Base-by-base conservation (phyloP, 139 green algal species). In the Micromonas commoda region DNA sequence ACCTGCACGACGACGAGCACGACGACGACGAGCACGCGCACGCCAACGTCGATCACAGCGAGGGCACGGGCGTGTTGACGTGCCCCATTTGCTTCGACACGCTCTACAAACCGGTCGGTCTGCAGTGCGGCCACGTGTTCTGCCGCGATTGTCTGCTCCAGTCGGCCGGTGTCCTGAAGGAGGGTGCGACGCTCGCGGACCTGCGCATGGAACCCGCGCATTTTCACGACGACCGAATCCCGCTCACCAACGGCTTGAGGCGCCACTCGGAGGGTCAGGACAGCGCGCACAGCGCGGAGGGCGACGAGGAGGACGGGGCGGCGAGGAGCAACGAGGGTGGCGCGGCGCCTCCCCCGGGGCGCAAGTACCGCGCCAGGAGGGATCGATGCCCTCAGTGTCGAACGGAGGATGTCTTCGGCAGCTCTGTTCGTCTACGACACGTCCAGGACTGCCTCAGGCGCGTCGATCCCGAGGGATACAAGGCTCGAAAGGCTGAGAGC, bases 61-160 rank as follows among this genome's bases (percentile, higher is more conserved):
- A 9, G 45, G 16, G 9, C 45, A 57, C 45, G 9, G 45, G 9
- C 9, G 16, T 23, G 9, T 16, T 57, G 45, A 57, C 45, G 45
- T 70, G 63, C 63, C 9, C 6, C 29, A 19, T 70, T 6, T 70
- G 63, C 63, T 19, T 70, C 63, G 63, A 70, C 28, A 19, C 16
- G 28, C 63, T 70, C 6, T 35, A 70, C 63, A 39, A 33, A 19
- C 63, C 63, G 13, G 63, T 70, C 28, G 63, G 63, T 9, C 16
- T 70, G 16, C 13, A 9, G 6, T 70, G 63, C 63, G 63, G 63
- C 9, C 63, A 70, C 63, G 28, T 39, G 28, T 70, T 70, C 63
- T 70, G 63, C 29, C 28, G 29, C 28, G 28, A 70, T 13, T 70
- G 63, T 70, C 29, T 70, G 63, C 63, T 70, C 6, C 63, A 70